Base-by-base conservation (phyloP, 148 eudicot genomes). In the Silene conica region DNA sequence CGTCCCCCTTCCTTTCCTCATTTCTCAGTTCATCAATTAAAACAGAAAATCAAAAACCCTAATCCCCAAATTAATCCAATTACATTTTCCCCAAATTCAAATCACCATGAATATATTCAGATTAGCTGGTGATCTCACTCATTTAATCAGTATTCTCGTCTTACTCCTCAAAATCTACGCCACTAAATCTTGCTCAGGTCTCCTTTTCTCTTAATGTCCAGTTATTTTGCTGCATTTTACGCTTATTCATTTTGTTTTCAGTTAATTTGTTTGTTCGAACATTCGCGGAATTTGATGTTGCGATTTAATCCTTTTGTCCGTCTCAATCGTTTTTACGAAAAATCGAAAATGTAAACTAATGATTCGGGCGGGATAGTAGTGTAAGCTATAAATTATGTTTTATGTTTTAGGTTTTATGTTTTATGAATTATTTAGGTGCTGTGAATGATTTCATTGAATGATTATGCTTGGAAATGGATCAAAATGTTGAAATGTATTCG, bases 91-190 rank as follows among this genome's bases (percentile, higher is more conserved):
- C 55, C 55, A 50, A 50, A 50, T 50, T 15, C 11, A 38, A 38
- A 50, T 50, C 55, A 45, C 50, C 67, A 91, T 91, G 97, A 91
- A 91, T 76, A 85, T 87, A 57, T 91, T 91, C 86, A 86, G 97
- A 81, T 78, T 91, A 12, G 89, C 90, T 1, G 97, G 97, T 48
- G 97, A 91, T 61, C 82, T 91, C 90, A 87, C 91, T 34, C 97
- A 89, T 78, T 79, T 91, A 76, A 78, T 85, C 81, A 91, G 97
- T 66, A 77, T 91, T 63, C 71, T 91, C 12, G 92, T 91, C 45
- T 87, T 89, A 8, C 90, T 91, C 22, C 93, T 91, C 81, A 91
- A 91, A 83, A 89, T 91, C 46, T 87, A 91, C 71, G 89, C 97
- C 68, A 91, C 91, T 71, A 91, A 89, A 81, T 87, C 97, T 7